phyloP scores from a whole-genome alignment of 78 protist species.

The Protostelium mycophagum region DNA sequence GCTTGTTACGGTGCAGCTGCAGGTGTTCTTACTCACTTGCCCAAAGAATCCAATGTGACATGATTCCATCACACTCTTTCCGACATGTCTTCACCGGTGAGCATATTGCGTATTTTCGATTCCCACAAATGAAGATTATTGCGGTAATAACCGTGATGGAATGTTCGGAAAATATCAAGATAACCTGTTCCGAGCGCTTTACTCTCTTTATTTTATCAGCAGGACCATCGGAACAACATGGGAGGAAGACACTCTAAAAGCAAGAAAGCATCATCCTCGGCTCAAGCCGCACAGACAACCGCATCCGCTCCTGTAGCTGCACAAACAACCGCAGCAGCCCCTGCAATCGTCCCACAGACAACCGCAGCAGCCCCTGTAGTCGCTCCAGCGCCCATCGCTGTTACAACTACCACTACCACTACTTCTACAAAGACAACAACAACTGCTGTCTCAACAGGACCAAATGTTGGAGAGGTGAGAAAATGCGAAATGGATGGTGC shows the following conservation, averaged over 20 bases:
- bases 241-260: neutral
- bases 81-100: too few relatives aligned
- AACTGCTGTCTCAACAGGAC: neutral
- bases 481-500: neutral
- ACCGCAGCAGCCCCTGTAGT: neutral
- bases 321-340: neutral
- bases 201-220: too few relatives aligned
- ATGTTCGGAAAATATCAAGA: too few relatives aligned
- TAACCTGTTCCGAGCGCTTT: too few relatives aligned
- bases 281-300: neutral
- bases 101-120: too few relatives aligned
- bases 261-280: neutral
- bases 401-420: neutral
- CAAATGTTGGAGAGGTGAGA: neutral
- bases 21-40: too few relatives aligned
- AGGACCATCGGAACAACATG: neutral
- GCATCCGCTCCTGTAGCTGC: neutral
- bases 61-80: too few relatives aligned
- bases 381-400: neutral
- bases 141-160: too few relatives aligned
- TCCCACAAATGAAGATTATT: too few relatives aligned
- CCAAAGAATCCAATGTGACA: too few relatives aligned
- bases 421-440: neutral
- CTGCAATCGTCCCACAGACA: neutral
- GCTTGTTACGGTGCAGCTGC: too few relatives aligned